Evolutionary conservation across 805 yeast genomes (phyloP), one percentile per base, ranked within the genome.

Genomic region (Alloascoidea africana): DNA sequence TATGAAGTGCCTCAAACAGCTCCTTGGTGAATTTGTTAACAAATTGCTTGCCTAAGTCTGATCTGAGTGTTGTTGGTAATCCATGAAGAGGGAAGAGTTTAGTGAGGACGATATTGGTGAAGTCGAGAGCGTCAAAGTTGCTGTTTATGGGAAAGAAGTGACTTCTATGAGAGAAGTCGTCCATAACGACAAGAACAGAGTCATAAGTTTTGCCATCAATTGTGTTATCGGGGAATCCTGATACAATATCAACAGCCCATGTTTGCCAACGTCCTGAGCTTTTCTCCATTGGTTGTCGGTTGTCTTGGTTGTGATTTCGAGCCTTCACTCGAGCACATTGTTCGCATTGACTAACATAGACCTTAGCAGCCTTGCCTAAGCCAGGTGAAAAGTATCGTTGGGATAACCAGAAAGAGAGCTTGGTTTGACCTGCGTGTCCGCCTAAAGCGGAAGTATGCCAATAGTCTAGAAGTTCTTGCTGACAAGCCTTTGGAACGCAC

Each of bases 201-300:
- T n/a, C n/a, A n/a, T n/a, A n/a, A n/a, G n/a, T n/a, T n/a, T n/a
- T n/a, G n/a, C n/a, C n/a, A n/a, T n/a, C n/a, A n/a, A n/a, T n/a
- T n/a, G n/a, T n/a, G n/a, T n/a, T n/a, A n/a, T n/a, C n/a, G n/a
- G n/a, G n/a, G n/a, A n/a, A n/a, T n/a, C n/a, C n/a, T n/a, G n/a
- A n/a, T n/a, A n/a, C n/a, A n/a, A n/a, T n/a, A n/a, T 23, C 30
- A 23, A 23, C n/a, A n/a, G 30, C 30, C 30, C 30, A 23, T 23
- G 30, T 23, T n/a, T 23, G 30, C 30, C 30, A 23, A 8, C 30
- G 8, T 23, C 30, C 30, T 23, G 13, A 8, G n/a, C 30, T 23
- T 23, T 23, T 23, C 30, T 23, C 30, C 30, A 23, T 23, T 23
- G 30, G 30, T n/a, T 23, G 30, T 8, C 13, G 8, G 30, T 23